Base-by-base conservation (phyloP, 1,284 basidiomycete genomes). In the Puccinia novopanici region DNA sequence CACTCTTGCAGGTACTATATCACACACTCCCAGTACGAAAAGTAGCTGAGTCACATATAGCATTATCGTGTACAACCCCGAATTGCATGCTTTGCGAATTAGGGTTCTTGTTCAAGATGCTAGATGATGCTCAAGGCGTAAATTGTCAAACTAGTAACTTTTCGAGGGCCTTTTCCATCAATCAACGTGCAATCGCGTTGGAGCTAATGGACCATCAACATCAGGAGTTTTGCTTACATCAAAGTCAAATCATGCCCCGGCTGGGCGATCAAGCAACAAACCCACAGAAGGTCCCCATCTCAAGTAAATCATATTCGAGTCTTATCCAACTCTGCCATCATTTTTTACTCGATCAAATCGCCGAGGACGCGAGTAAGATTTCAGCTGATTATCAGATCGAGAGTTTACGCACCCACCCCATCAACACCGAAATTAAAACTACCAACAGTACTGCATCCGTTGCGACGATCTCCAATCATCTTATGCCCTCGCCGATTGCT, bases 61-160 rank as follows among this genome's bases (percentile, higher is more conserved):
- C 92, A 0, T 92, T 91, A 2, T 90, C 92, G 80, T 99, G 96
- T 85, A 89, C 89, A 30, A 89, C 91, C 82, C 95, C 98, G 83
- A 91, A 96, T 85, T 99, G 97, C 85, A 87, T 99, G 13, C 87
- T 98, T 0, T 99, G 97, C 85, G 97, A 99, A 86, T 89, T 97
- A 13, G 97, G 97, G 2, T 99, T 99, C 86, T 90, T 97, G 50
- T 92, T 92, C 82, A 90, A 94, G 50, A 99, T 98, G 95, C 89
- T 99, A 37, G 93, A 96, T 85, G 95, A 98, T 84, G 97, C 96
- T 0, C 89, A 89, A 72, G 97, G 96, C 0, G 93, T 90, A 24
- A 98, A 99, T 84, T 98, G 96, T 84, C 97, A 98, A 85, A 91
- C 95, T 6, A 94, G 92, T 85, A 99, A 99, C 86, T 98, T 98